phyloP scores from a whole-genome alignment of 2,329 filamentous ascomycete species.

The Colletotrichum limetticola region DNA sequence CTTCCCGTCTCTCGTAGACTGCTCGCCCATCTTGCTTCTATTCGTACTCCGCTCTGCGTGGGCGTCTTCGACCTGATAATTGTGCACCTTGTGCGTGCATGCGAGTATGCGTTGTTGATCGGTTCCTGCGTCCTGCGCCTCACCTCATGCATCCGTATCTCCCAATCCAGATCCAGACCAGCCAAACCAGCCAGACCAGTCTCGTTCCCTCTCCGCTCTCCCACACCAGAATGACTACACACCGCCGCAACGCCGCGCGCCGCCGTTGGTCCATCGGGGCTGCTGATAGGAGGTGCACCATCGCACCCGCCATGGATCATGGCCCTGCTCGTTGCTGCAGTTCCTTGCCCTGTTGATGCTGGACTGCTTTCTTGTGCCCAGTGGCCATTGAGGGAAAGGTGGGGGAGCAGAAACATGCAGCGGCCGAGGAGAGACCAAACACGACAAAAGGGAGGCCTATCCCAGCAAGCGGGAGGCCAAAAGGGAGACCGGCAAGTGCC shows the following conservation, averaged over 20 bases:
- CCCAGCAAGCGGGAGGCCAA: constrained; percentile 14
- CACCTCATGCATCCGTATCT: background rate
- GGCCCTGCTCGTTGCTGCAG: constrained; percentile 5
- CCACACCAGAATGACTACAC: constrained; percentile 1
- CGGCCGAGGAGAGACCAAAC: constrained; percentile 18
- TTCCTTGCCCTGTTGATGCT: constrained; percentile 14
- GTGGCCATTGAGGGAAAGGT: constrained; percentile 14
- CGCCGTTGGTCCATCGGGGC: constrained; percentile 16
- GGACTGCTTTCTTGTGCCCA: constrained; percentile 12
- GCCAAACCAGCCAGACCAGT: background rate
- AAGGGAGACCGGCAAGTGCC: constrained; percentile 4
- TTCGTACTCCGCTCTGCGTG: background rate
- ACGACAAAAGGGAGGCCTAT: constrained; percentile 15
- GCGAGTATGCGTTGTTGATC: background rate
- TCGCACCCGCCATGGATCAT: background rate
- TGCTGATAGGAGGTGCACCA: constrained; percentile 22
- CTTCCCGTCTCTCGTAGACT: background rate
- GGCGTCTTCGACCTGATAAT: background rate
- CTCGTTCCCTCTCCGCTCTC: background rate
- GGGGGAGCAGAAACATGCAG: constrained; percentile 25
- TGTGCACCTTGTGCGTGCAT: background rate
- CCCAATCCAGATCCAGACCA: background rate
- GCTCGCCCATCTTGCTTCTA: background rate
- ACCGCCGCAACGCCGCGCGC: constrained; percentile 9
- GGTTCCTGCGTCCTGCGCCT: constrained; percentile 1